Evolutionary conservation across 2,329 filamentous ascomycete genomes (phyloP), one percentile per base, ranked within the genome.

Genomic region (Setomelanomma holmii): DNA sequence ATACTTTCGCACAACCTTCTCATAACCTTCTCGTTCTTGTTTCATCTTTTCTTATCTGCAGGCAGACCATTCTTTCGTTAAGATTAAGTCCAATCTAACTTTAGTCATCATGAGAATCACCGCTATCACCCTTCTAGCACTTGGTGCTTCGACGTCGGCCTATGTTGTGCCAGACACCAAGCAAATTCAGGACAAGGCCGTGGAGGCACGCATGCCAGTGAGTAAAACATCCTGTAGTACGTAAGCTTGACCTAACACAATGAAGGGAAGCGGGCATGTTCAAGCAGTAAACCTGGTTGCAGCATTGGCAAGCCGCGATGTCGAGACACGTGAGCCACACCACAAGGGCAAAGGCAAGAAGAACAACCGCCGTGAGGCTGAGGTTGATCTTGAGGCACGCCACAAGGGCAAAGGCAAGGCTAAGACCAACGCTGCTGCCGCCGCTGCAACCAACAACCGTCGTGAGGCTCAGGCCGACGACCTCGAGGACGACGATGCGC

Each of bases 1-100:
- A 67, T 67, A 67, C 58, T 45, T 67, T 64, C 69, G 69, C 66
- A 67, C 45, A 51, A 56, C 52, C 59, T 67, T 64, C 63, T 67
- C 62, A 61, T 44, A 51, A 56, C 52, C 59, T 67, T 64, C 63
- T 67, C 62, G 60, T 60, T 61, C 55, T 59, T 51, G 50, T 63
- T 62, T 58, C 53, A 53, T 66, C 61, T 54, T 40, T 60, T 67
- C 56, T n/a, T 56, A 53, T 67, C 63, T 64, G 66, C 69, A 60
- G 70, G 69, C 63, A 67, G 66, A 71, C 56, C 43, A 47, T 50
- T 55, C 52, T 44, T 59, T 64, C 53, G 21, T 61, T 60, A 51
- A 27, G 42, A 58, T 56, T 40, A 22, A 54, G 54, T 48, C 48
- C 43, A 36, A 50, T 40, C 43, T 53, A 43, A 49, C 45, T 49